A percentile compares a stretch with the other conserved stretches of the same genome.
phyloP scores from a whole-genome alignment of 2,329 filamentous ascomycete species.

The Xylaria arbuscula region DNA sequence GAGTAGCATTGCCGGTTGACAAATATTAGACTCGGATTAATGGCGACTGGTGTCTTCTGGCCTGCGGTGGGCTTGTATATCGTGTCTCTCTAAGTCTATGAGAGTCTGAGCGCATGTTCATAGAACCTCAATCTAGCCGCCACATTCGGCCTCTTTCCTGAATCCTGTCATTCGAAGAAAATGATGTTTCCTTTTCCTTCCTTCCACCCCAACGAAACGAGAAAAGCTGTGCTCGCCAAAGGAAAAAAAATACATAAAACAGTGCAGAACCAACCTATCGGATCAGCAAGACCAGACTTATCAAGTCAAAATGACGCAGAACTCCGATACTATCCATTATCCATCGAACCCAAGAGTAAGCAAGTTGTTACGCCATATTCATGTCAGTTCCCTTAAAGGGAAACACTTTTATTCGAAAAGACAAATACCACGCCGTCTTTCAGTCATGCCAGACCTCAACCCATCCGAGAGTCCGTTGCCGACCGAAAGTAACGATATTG shows the following conservation, averaged over 20 bases:
- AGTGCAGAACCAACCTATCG: conserved; percentile 7
- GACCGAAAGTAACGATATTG: conserved; percentile 32
- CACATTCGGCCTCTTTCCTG: conserved; percentile 1
- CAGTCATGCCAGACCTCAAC: conserved; percentile 39
- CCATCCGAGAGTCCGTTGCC: conserved; percentile 29
- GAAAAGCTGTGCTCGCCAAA: conserved; percentile 14
- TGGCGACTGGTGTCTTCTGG: conserved; percentile 25
- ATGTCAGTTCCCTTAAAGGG: conserved; percentile 19
- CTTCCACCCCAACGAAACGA: not conserved
- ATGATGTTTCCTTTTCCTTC: not conserved
- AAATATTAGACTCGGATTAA: conserved; percentile 30
- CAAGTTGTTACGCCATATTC: conserved; percentile 17
- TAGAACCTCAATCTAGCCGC: conserved; percentile 46
- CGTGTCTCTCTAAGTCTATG: conserved; percentile 47
- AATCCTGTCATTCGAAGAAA: not conserved
- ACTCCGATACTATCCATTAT: conserved; percentile 19
- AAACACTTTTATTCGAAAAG: conserved; percentile 38
- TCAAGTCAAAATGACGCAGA: conserved; percentile 25
- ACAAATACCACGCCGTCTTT: conserved; percentile 35
- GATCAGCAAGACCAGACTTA: conserved; percentile 7
- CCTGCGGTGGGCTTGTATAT: conserved; percentile 18
- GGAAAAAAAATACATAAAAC: not conserved
- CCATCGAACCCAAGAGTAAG: conserved; percentile 15
- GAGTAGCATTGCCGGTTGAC: not conserved
- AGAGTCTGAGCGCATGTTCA: conserved; percentile 45